Evolutionary conservation across 2,329 filamentous ascomycete species (phyloP).

Genomic region (Nemania sp.): DNA sequence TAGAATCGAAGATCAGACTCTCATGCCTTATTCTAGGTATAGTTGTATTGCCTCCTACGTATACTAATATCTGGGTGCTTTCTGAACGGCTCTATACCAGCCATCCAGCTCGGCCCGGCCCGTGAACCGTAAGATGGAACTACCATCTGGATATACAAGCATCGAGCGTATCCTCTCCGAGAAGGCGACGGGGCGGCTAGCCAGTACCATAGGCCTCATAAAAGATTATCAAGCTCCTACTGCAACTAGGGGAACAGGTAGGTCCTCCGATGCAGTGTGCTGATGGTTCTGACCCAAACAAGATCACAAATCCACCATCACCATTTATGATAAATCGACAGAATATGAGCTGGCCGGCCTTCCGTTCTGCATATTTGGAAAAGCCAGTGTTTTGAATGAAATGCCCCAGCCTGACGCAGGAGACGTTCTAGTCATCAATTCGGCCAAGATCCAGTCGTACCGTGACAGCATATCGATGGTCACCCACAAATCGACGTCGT

Average conservation of each 20-base stretch:
- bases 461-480: slow-evolving; percentile 47
- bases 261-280: slow-evolving; percentile 8
- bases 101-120: slow-evolving; percentile 23
- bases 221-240: slow-evolving; percentile 63
- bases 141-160: slow-evolving; percentile 44
- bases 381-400: slow-evolving; percentile 42
- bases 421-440: slow-evolving; percentile 67
- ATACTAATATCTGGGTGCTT: background rate
- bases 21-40: background rate
- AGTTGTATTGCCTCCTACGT: background rate
- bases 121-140: slow-evolving; percentile 8
- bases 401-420: slow-evolving; percentile 55
- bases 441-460: slow-evolving; percentile 53
- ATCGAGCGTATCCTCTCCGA: slow-evolving; percentile 51
- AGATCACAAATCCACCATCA: slow-evolving; percentile 66
- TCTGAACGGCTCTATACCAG: slow-evolving; percentile 26
- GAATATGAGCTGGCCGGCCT: slow-evolving; percentile 48
- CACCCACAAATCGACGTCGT: slow-evolving; percentile 45
- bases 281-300: slow-evolving; percentile 12
- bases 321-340: slow-evolving; percentile 61
- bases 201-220: slow-evolving; percentile 72
- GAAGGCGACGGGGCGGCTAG: slow-evolving; percentile 37
- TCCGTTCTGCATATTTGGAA: slow-evolving; percentile 64
- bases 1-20: background rate
- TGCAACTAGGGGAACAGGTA: slow-evolving; percentile 56